A percentile compares a stretch with the other conserved stretches of the same genome.
Evolutionary conservation across 2,329 filamentous ascomycete species (phyloP).

Genomic region (Arthroderma sp.): DNA sequence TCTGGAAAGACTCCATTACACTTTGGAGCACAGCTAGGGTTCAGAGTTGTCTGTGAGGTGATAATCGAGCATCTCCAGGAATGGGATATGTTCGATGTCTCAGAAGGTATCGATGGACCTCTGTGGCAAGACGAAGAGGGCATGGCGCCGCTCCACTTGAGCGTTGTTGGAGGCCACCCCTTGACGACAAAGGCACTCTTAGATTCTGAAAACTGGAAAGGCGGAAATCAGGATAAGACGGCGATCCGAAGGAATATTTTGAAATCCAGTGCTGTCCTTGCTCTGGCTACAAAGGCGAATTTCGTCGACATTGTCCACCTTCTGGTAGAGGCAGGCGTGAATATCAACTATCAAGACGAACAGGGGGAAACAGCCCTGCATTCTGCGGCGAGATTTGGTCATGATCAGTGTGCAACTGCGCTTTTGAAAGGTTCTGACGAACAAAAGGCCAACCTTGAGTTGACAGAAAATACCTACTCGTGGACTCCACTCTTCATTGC

Average conservation of each 20-base stretch:
- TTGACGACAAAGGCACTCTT: constrained; percentile 72
- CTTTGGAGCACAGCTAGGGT: constrained; percentile 70
- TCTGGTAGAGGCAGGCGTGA: constrained; percentile 76
- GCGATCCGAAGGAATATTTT: constrained; percentile 57
- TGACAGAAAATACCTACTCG: constrained; percentile 69
- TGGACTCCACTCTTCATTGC: constrained; percentile 96
- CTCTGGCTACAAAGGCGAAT: constrained; percentile 78
- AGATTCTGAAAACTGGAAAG: constrained; percentile 66
- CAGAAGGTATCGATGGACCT: constrained; percentile 71
- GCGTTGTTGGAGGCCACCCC: constrained; percentile 81
- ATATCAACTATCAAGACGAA: constrained; percentile 86
- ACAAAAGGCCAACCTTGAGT: constrained; percentile 64
- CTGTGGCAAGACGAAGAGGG: constrained; percentile 91
- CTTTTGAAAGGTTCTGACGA: constrained; percentile 57
- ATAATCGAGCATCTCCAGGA: constrained; percentile 80
- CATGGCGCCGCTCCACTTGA: constrained; percentile 79
- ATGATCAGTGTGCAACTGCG: constrained; percentile 65
- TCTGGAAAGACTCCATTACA: constrained; percentile 16
- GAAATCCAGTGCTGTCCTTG: constrained; percentile 76
- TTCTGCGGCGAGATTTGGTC: constrained; percentile 78
- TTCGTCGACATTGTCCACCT: constrained; percentile 74
- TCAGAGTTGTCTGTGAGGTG: constrained; percentile 77
- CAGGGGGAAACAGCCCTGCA: constrained; percentile 86
- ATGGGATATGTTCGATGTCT: constrained; percentile 77
- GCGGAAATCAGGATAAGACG: constrained; percentile 48